phyloP scores from a whole-genome alignment of 805 yeast genomes.

The Wickerhamiella kurtzmanii region DNA sequence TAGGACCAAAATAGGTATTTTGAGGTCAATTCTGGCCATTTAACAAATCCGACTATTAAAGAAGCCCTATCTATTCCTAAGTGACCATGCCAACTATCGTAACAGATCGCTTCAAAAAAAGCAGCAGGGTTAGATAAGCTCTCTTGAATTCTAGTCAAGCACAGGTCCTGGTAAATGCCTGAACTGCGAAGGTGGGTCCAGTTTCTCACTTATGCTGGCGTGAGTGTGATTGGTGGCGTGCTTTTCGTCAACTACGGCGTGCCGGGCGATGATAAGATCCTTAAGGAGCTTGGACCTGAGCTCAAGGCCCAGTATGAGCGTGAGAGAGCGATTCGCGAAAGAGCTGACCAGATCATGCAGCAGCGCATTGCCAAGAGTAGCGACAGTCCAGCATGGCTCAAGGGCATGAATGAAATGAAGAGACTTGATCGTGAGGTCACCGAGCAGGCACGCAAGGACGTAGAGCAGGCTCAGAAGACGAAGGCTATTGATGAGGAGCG shows the following conservation, averaged over 20 bases:
- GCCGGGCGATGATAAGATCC: slow-evolving; percentile 73
- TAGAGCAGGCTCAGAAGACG: slow-evolving; percentile 12
- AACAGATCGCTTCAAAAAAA: too few relatives aligned
- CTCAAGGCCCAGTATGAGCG: slow-evolving; percentile 59
- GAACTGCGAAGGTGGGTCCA: slow-evolving; percentile 18
- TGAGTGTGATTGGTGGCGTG: slow-evolving; percentile 55
- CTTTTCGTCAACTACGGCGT: slow-evolving; percentile 57
- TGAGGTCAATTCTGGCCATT: too few relatives aligned
- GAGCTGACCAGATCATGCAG: slow-evolving; percentile 17
- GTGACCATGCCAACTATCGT: too few relatives aligned
- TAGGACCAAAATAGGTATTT: too few relatives aligned
- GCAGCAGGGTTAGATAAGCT: too few relatives aligned
- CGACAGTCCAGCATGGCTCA: slow-evolving; percentile 24
- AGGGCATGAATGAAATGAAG: slow-evolving; percentile 21
- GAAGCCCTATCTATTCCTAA: too few relatives aligned
- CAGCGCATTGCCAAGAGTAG: slow-evolving; percentile 11
- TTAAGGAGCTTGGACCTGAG: slow-evolving; percentile 69
- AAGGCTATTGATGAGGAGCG: slow-evolving; percentile 14
- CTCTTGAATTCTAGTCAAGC: too few relatives aligned
- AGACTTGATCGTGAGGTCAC: slow-evolving; percentile 18
- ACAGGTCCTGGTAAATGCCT: too few relatives aligned
- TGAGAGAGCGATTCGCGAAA: slow-evolving; percentile 27
- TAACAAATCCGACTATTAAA: too few relatives aligned
- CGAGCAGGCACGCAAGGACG: slow-evolving; percentile 17
- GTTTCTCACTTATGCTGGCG: slow-evolving; percentile 38